Percentiles rank a stretch among this genome's conserved stretches.
Conservation (phyloP, 2,329 filamentous ascomycete genomes). For the Echinosphaeria canescens region DNA sequence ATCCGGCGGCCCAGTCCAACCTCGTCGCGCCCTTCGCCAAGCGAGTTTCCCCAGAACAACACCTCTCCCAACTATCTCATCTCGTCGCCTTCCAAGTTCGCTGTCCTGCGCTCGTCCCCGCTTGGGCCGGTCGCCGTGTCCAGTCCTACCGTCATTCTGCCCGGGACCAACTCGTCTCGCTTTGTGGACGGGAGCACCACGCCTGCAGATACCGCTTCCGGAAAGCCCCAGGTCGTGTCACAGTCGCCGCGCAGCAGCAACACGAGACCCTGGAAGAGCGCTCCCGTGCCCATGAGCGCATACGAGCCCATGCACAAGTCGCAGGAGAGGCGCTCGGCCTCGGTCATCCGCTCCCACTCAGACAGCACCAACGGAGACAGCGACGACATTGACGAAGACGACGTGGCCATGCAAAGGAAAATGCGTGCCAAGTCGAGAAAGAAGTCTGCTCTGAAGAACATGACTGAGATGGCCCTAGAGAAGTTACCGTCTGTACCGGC, state of each 20-base stretch:
- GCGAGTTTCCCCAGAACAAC: constrained; percentile 17
- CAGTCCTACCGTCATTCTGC: constrained; percentile 7
- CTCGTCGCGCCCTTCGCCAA: constrained; percentile 32
- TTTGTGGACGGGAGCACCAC: not conserved
- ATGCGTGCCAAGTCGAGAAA: constrained; percentile 15
- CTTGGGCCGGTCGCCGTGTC: constrained; percentile 3
- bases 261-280: too few relatives aligned
- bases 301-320: constrained; percentile 24
- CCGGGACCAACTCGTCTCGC: not conserved
- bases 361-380: too few relatives aligned
- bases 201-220: constrained; percentile 3
- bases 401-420: constrained; percentile 14
- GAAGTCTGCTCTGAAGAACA: constrained; percentile 15
- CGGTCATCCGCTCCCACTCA: constrained; percentile 5
- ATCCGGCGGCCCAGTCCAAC: constrained; percentile 27
- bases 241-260: too few relatives aligned
- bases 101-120: constrained; percentile 23
- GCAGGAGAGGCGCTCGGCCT: constrained; percentile 14
- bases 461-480: constrained; percentile 19
- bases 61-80: constrained; percentile 21
- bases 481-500: too few relatives aligned
- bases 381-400: constrained; percentile 8
- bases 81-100: constrained; percentile 26
- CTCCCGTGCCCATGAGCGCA: constrained; percentile 16
- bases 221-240: too few relatives aligned